A percentile compares a stretch with the other conserved stretches of the same genome.
Conservation (phyloP, 208 protist species). For the Acanthamoeba quina region DNA sequence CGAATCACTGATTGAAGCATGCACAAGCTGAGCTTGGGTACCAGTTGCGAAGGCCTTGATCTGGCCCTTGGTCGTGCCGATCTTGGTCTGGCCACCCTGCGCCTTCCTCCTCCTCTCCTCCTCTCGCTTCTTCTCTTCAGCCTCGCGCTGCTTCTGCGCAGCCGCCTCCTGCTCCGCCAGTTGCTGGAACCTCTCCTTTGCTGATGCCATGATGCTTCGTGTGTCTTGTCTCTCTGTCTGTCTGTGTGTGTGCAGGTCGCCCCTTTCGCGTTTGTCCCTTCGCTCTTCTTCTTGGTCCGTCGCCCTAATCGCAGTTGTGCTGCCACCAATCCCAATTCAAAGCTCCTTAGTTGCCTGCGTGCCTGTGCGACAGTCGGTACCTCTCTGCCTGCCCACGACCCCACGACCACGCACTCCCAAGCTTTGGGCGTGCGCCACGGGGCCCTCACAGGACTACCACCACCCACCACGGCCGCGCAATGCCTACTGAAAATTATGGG, state of each 20-base stretch:
- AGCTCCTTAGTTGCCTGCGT: not conserved
- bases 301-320: not conserved
- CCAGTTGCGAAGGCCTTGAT: conserved; percentile 66
- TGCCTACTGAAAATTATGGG: too few species aligned
- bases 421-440: too few species aligned
- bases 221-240: not conserved
- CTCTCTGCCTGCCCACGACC: too few species aligned
- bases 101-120: conserved; percentile 18
- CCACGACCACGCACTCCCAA: too few species aligned
- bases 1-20: not conserved
- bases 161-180: conserved; percentile 40
- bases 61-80: conserved; percentile 54
- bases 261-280: too few species aligned
- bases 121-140: conserved; percentile 47
- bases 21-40: not conserved
- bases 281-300: not conserved
- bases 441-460: too few species aligned
- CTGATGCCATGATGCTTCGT: not conserved
- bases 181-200: conserved; percentile 64
- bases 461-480: too few species aligned
- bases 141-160: not conserved
- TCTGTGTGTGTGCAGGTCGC: not conserved
- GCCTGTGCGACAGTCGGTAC: too few species aligned
- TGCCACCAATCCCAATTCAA: not conserved
- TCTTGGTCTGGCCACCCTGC: conserved; percentile 41